These are phyloP conservation scores for Helotiales sp. DNA, from an alignment of 2,329 filamentous ascomycete genomes.

Conservation along the genomic window DNA sequence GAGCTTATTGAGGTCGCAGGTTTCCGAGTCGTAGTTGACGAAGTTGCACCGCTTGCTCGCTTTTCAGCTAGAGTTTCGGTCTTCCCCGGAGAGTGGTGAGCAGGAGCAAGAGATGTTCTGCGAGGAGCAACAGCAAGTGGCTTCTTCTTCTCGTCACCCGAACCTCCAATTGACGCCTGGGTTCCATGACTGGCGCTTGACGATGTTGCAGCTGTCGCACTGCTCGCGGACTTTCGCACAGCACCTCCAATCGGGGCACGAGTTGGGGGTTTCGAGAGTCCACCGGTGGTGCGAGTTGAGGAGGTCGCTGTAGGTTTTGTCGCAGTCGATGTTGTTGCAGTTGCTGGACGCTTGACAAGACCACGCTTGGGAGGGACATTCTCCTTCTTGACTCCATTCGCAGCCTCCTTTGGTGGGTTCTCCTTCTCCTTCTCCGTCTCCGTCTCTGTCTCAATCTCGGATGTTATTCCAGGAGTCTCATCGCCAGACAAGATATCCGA, in stretches of 20 bases:
- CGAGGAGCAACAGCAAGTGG: constrained; percentile 33
- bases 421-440: constrained; percentile 41
- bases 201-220: constrained; percentile 41
- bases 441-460: constrained; percentile 37
- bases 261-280: constrained; percentile 44
- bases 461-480: constrained; percentile 35
- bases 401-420: constrained; percentile 31
- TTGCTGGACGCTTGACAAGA: constrained; percentile 37
- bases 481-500: constrained; percentile 36
- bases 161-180: constrained; percentile 39
- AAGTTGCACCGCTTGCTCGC: constrained; percentile 31
- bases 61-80: constrained; percentile 40
- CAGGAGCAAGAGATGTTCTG: constrained; percentile 41
- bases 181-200: constrained; percentile 39
- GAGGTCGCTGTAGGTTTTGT: constrained; percentile 38
- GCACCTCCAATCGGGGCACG: constrained; percentile 36
- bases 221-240: constrained; percentile 39
- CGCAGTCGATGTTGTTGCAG: constrained; percentile 35
- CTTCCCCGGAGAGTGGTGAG: constrained; percentile 36
- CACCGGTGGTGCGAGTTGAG: constrained; percentile 37
- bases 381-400: constrained; percentile 42
- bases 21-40: constrained; percentile 42
- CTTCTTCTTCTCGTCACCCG: constrained; percentile 43
- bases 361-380: constrained; percentile 39
- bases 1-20: constrained; percentile 37